Evolutionary conservation across 108 stramenopile genomes (phyloP).

Genomic region (Cylindrotheca fusiformis): DNA sequence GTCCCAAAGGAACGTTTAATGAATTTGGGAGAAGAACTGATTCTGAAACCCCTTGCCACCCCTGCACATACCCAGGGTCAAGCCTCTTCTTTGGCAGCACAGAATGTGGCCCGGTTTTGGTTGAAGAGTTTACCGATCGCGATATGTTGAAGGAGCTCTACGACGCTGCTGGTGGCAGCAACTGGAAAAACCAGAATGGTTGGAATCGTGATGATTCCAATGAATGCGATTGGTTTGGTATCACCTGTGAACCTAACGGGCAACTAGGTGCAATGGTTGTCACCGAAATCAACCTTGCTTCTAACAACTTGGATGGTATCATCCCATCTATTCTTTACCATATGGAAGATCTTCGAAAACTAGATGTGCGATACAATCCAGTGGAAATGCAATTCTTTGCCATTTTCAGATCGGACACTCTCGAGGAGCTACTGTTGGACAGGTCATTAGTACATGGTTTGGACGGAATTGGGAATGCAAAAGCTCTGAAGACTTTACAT

Average conservation of each 20-base stretch:
- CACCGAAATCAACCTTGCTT: conserved; percentile 42
- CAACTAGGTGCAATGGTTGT: conserved; percentile 32
- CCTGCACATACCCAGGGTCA: conserved; percentile 57
- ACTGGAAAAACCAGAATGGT: conserved; percentile 54
- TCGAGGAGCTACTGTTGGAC: conserved; percentile 57
- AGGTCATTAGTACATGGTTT: conserved; percentile 49
- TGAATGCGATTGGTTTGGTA: conserved; percentile 76
- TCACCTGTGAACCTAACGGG: conserved; percentile 45
- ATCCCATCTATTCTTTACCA: conserved; percentile 64
- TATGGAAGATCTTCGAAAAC: conserved; percentile 48
- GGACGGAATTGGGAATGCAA: conserved; percentile 58
- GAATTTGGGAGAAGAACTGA: conserved; percentile 51
- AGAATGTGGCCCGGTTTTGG: conserved; percentile 33
- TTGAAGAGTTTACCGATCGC: conserved; percentile 29
- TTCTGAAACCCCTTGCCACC: conserved; percentile 39
- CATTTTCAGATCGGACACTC: conserved; percentile 42
- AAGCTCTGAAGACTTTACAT: conserved; percentile 39
- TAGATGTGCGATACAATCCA: conserved; percentile 65
- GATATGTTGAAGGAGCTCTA: conserved; percentile 51
- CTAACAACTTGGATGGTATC: conserved; percentile 49
- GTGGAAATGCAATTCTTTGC: conserved; percentile 62
- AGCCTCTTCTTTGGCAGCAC: conserved; percentile 41
- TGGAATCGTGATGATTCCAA: conserved; percentile 44
- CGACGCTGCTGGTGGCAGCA: conserved; percentile 47
- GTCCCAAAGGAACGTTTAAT: conserved; percentile 70